Evolutionary conservation across 352 stramenopile genomes (phyloP).

Genomic region (Globisporangium polare): DNA sequence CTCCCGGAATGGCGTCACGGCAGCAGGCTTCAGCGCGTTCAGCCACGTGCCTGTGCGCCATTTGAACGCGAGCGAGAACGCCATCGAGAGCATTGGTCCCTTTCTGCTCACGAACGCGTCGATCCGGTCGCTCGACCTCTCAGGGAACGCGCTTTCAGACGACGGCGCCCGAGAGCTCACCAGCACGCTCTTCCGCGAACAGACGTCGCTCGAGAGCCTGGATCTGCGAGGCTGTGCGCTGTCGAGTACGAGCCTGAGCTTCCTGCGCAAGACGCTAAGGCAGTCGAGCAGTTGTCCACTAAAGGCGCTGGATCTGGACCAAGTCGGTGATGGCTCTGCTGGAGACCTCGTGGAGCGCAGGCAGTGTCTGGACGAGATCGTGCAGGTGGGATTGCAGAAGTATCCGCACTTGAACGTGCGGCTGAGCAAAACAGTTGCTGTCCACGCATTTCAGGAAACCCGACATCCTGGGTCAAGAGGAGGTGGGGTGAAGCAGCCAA

Average conservation of each 20-base stretch:
- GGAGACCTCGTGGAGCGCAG: background rate
- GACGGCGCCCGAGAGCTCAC: slow-evolving; percentile 34
- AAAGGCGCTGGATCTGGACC: slow-evolving; percentile 9
- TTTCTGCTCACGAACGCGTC: slow-evolving; percentile 21
- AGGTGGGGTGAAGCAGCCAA: background rate
- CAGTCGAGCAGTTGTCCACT: slow-evolving; percentile 11
- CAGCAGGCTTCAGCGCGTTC: slow-evolving; percentile 27
- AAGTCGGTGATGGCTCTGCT: background rate
- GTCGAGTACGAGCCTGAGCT: slow-evolving; percentile 9
- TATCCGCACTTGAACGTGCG: slow-evolving; percentile 4
- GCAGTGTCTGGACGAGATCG: background rate
- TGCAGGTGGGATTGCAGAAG: background rate
- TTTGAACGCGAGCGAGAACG: slow-evolving; percentile 29
- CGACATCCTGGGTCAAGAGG: background rate
- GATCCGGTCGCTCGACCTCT: slow-evolving; percentile 29
- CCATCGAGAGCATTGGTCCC: slow-evolving; percentile 25
- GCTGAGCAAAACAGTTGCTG: background rate
- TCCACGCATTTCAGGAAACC: background rate
- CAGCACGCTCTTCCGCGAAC: slow-evolving; percentile 25
- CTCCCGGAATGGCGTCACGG: slow-evolving; percentile 42
- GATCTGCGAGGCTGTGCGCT: slow-evolving; percentile 34
- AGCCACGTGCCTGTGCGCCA: slow-evolving; percentile 17
- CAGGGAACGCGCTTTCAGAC: slow-evolving; percentile 32
- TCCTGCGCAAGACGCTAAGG: slow-evolving; percentile 3
- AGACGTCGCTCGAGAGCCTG: slow-evolving; percentile 22